These are phyloP conservation scores for Taphrina betulina DNA, from an alignment of 1,139 yeast species.

Conservation along the genomic window DNA sequence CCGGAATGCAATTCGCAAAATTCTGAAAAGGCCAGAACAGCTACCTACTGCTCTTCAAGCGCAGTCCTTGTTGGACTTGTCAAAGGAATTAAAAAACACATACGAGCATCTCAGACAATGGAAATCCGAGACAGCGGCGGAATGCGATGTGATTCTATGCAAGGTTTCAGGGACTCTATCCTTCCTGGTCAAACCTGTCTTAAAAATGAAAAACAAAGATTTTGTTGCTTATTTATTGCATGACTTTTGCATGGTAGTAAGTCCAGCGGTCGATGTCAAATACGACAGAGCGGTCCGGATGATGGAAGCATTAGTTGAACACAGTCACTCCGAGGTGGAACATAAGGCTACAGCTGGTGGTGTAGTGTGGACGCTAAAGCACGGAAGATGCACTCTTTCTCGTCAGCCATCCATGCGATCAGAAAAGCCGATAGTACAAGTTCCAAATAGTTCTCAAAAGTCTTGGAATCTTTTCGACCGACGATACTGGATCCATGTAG, in stretches of 20 bases:
- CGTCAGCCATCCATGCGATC: conserved; percentile 12
- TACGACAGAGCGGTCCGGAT: no score
- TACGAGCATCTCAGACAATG: neutral
- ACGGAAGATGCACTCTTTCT: neutral
- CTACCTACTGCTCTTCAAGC: conserved; percentile 39
- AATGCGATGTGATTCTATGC: neutral
- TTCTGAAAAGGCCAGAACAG: conserved; percentile 36
- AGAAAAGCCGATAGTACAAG: neutral
- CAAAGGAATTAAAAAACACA: neutral
- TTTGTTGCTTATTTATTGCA: no score
- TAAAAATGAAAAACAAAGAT: no score
- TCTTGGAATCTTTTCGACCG: conserved; percentile 5
- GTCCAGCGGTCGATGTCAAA: no score
- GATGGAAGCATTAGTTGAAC: no score
- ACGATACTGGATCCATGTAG: conserved; percentile 15
- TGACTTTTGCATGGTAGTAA: no score
- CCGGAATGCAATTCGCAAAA: conserved; percentile 51
- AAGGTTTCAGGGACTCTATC: neutral
- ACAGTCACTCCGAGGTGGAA: no score
- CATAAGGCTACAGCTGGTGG: conserved; percentile 15
- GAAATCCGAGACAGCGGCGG: neutral
- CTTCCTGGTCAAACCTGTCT: neutral
- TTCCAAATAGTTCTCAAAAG: neutral
- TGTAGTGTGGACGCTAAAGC: neutral
- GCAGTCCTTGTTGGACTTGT: conserved; percentile 4